phyloP scores from a whole-genome alignment of 305 asterid genomes.

The Lippia alba region DNA sequence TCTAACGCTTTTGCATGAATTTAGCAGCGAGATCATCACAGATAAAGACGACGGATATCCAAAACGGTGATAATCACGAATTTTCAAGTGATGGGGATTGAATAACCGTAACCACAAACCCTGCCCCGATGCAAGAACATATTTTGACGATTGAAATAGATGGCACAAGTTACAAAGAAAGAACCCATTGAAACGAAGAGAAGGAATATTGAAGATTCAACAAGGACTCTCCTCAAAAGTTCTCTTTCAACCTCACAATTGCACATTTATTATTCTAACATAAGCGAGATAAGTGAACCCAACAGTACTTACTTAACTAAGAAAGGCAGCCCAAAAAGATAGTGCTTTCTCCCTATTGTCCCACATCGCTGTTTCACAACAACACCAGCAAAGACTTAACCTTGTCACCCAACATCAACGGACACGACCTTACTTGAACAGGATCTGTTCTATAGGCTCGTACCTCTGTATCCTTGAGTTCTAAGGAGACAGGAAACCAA shows the following conservation, averaged over 20 bases:
- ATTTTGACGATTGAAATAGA: conserved; percentile 16
- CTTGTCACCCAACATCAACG: accelerated
- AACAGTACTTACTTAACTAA: too few relatives aligned
- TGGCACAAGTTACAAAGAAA: conserved; percentile 8
- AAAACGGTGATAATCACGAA: conserved; percentile 9
- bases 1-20: conserved; percentile 44
- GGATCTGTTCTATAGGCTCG: conserved; percentile 31
- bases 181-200: conserved; percentile 35
- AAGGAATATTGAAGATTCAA: conserved; percentile 31
- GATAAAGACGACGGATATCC: conserved; percentile 23
- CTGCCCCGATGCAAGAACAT: conserved; percentile 24
- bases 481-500: conserved; percentile 42
- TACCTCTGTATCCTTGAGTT: conserved; percentile 29
- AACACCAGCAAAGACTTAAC: background rate
- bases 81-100: conserved; percentile 39
- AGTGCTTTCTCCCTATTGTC: background rate
- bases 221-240: background rate
- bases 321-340: too few relatives aligned
- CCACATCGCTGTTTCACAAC: background rate
- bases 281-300: too few relatives aligned
- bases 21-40: conserved; percentile 21
- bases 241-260: background rate
- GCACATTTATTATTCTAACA: too few relatives aligned
- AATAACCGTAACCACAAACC: conserved; percentile 16
- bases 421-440: conserved; percentile 41